Base-by-base conservation (phyloP, 202 grass and related monocot genomes). In the Alloteropsis angusta region DNA sequence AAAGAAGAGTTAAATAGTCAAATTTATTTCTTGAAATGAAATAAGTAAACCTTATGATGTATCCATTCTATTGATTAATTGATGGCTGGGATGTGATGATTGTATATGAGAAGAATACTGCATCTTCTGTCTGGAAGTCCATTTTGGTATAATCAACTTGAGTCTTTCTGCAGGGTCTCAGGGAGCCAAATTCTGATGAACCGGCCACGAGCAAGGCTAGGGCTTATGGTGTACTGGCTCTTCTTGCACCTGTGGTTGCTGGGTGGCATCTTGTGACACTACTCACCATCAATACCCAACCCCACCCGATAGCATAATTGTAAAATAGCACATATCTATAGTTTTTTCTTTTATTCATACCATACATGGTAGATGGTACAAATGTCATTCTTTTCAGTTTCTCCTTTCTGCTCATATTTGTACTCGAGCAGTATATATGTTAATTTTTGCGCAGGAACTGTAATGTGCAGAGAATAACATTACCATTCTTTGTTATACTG, bases 171-270 rank as follows among this genome's bases (percentile, higher is more conserved):
- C 75, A 98, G 96, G 96, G 92, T 98, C 72, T 95, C 92, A 30
- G 96, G 96, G 76, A 89, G 79, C 69, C 89, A 85, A 67, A 79
- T 93, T 71, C 73, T 98, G 57, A 95, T 95, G 90, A 92, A 85
- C 65, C 78, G 80, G 35, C 96, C 96, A 30, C 84, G 92, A 67
- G 90, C 96, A 54, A 98, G 92, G 84, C 88, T 98, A 84, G 87
- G 89, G 49, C 67, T 93, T 4, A 83, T 98, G 67, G 82, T 65
- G 14, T 98, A 98, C 84, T 89, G 72, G 81, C 39, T 98, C 61
- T 87, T 84, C 76, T 37, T 95, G 88, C 96, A 98, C 86, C 76
- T 98, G 43, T 98, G 87, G 96, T 71, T 98, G 79, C 72, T 98
- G 39, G 92, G 92, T 52, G 83, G 90, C 72, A 86, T 98, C 66